A percentile compares a stretch with the other conserved stretches of the same genome.
Evolutionary conservation across 1,139 yeast genomes (phyloP).

Genomic region (Blastobotrys proliferans): DNA sequence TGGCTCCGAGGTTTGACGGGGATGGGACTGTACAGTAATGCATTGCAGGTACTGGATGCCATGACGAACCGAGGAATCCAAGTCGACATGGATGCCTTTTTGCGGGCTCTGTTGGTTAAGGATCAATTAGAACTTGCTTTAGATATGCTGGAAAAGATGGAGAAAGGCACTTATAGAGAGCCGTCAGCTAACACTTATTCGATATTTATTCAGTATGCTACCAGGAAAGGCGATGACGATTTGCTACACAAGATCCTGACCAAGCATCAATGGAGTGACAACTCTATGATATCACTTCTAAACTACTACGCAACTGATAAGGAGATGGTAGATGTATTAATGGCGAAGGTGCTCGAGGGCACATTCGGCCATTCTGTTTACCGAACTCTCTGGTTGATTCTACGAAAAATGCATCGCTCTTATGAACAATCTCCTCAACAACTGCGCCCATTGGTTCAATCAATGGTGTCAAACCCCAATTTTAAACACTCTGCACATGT

Average conservation of each 20-base stretch:
- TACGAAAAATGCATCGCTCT: no score
- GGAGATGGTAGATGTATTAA: no score
- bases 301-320: no score
- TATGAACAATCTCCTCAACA: constrained; percentile 15
- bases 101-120: constrained; percentile 24
- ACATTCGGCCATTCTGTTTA: constrained; percentile 5
- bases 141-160: constrained; percentile 22
- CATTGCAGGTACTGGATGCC: constrained; percentile 26
- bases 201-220: constrained; percentile 26
- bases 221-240: constrained; percentile 20
- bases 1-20: constrained; percentile 30
- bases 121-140: constrained; percentile 21
- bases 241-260: constrained; percentile 21
- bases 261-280: not conserved
- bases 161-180: constrained; percentile 11
- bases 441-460: constrained; percentile 18
- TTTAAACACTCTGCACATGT: constrained; percentile 23
- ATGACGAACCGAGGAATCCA: constrained; percentile 24
- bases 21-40: constrained; percentile 23
- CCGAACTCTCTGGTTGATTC: constrained; percentile 23
- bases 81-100: constrained; percentile 20
- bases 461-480: constrained; percentile 20
- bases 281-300: no score
- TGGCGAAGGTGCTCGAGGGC: no score
- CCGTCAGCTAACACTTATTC: constrained; percentile 26